A percentile compares a stretch with the other conserved stretches of the same genome.
These are phyloP conservation scores for Aspergillus homomorphus DNA, from an alignment of 495 filamentous ascomycete genomes.

Conservation along the genomic window DNA sequence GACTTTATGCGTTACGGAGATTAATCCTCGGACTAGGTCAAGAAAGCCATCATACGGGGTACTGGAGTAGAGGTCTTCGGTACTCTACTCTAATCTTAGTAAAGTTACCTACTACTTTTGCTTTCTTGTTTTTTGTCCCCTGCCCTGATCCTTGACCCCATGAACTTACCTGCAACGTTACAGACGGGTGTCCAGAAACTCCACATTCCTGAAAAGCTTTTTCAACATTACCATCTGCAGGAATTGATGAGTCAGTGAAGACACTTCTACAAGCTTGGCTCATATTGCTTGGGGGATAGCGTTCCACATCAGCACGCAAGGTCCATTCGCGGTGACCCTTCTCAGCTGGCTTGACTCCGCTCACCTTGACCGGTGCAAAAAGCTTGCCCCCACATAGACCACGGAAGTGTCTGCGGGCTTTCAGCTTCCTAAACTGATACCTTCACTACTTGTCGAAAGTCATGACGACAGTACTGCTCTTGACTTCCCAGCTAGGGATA, in stretches of 20 bases:
- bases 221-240: neutral
- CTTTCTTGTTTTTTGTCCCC: neutral
- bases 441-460: neutral
- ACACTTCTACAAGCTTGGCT: neutral
- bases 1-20: too few species aligned
- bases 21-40: neutral
- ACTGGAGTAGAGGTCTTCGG: too few species aligned
- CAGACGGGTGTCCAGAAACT: neutral
- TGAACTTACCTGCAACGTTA: constrained; percentile 13
- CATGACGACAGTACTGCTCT: constrained; percentile 15
- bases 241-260: neutral
- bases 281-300: neutral
- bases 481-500: neutral
- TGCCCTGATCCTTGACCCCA: neutral
- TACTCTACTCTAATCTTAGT: neutral
- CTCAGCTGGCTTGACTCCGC: neutral
- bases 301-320: neutral
- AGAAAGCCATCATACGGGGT: neutral
- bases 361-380: neutral
- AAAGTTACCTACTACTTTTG: neutral
- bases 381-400: neutral
- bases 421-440: neutral
- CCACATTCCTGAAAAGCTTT: constrained; percentile 16
- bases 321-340: neutral
- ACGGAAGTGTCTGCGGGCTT: neutral